Percentiles rank a stretch among this genome's conserved stretches.
Conservation (phyloP, 192 early-diverging fungal genomes). For the Backusella parvicylindrica region DNA sequence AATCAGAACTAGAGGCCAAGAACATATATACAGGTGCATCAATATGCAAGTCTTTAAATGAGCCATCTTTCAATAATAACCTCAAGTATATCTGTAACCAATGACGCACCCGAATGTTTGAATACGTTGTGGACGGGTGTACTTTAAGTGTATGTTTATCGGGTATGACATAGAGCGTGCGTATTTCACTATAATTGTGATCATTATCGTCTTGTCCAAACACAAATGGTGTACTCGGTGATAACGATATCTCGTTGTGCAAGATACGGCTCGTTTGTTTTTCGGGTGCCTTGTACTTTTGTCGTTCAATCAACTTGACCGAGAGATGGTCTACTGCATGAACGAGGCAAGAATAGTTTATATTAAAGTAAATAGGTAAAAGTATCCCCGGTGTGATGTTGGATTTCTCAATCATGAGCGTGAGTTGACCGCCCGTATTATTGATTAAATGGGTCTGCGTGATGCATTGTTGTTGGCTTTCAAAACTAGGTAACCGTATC, state of each 20-base stretch:
- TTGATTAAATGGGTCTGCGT: conserved; percentile 8
- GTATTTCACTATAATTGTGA: neutral
- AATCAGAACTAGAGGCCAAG: conserved; percentile 6
- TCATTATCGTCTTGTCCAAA: neutral
- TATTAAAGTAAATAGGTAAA: conserved; percentile 16
- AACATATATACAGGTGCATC: conserved; percentile 10
- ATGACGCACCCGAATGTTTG: conserved; percentile 27
- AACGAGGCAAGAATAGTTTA: neutral
- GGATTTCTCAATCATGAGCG: conserved; percentile 12
- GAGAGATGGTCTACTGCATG: conserved; percentile 4
- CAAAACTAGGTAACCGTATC: conserved; percentile 9
- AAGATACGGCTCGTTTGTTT: conserved; percentile 26
- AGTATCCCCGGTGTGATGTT: conserved; percentile 20
- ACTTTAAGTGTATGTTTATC: conserved; percentile 19
- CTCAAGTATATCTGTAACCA: conserved; percentile 26
- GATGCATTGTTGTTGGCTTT: conserved; percentile 14
- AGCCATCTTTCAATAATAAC: conserved; percentile 9
- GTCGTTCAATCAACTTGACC: conserved; percentile 28
- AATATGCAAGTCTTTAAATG: conserved; percentile 16
- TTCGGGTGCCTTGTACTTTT: conserved; percentile 22
- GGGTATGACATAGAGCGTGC: conserved; percentile 21
- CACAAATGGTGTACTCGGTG: neutral
- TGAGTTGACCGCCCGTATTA: neutral
- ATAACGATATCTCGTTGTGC: conserved; percentile 28
- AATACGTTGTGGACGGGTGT: conserved; percentile 18